These are phyloP conservation scores for Kwoniella botswanensis DNA, from an alignment of 768 basidiomycete species.

Conservation along the genomic window DNA sequence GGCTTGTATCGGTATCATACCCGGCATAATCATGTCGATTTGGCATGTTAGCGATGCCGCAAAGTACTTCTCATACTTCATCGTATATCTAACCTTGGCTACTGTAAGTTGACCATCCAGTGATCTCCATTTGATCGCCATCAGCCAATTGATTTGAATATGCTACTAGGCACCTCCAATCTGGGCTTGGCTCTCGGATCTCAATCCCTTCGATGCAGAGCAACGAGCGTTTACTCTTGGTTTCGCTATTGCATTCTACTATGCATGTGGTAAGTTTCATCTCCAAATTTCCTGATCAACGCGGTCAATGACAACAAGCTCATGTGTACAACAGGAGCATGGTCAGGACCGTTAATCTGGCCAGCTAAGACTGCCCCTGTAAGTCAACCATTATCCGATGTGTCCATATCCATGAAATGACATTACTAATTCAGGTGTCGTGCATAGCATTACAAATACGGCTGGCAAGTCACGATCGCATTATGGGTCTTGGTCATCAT, in stretches of 20 bases:
- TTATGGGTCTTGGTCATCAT: slow-evolving; percentile 48
- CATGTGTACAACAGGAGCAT: slow-evolving; percentile 30
- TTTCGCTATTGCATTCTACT: slow-evolving; percentile 48
- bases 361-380: slow-evolving; percentile 45
- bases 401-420: neutral
- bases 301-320: neutral
- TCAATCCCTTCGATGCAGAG: slow-evolving; percentile 52
- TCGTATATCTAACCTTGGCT: slow-evolving; percentile 40
- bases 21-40: slow-evolving; percentile 51
- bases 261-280: slow-evolving; percentile 36
- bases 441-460: slow-evolving; percentile 38
- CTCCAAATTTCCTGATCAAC: neutral
- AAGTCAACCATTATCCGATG: neutral
- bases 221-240: slow-evolving; percentile 51
- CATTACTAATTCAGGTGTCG: neutral
- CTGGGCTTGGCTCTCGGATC: slow-evolving; percentile 53
- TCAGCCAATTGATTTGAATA: neutral
- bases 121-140: no score
- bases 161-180: slow-evolving; percentile 37
- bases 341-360: slow-evolving; percentile 52
- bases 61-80: slow-evolving; percentile 52
- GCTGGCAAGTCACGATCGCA: slow-evolving; percentile 47
- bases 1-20: slow-evolving; percentile 41
- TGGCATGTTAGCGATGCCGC: slow-evolving; percentile 50
- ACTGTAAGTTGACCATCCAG: slow-evolving; percentile 18